Percentiles rank a stretch among this genome's conserved stretches.
phyloP scores from a whole-genome alignment of 176 grass and related monocot species.

The Zoysia pacifica region DNA sequence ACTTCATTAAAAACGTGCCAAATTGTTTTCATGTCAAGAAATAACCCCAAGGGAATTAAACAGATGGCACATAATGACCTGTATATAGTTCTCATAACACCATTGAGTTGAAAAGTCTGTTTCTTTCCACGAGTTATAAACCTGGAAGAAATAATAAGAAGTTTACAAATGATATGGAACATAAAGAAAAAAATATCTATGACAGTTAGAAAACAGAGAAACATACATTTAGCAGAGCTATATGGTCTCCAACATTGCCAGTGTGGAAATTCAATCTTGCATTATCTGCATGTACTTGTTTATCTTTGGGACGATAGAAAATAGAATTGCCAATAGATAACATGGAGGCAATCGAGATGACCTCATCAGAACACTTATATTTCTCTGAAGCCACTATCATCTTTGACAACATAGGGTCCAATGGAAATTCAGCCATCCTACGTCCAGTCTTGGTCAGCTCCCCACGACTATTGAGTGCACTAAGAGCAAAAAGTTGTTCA shows the following conservation, averaged over 20 bases:
- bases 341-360: slow-evolving; percentile 82
- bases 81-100: slow-evolving; percentile 97
- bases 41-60: not conserved
- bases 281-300: slow-evolving; percentile 96
- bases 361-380: slow-evolving; percentile 87
- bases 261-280: slow-evolving; percentile 88
- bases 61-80: slow-evolving; percentile 47
- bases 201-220: slow-evolving; percentile 22
- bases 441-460: slow-evolving; percentile 95
- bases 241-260: slow-evolving; percentile 90
- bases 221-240: slow-evolving; percentile 82
- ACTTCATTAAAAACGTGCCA: too few relatives aligned
- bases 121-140: slow-evolving; percentile 93
- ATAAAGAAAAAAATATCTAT: slow-evolving; percentile 4
- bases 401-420: slow-evolving; percentile 96
- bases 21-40: not conserved
- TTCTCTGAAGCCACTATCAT: slow-evolving; percentile 88
- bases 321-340: slow-evolving; percentile 88
- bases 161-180: slow-evolving; percentile 23
- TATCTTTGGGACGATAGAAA: slow-evolving; percentile 96
- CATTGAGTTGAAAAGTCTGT: slow-evolving; percentile 91
- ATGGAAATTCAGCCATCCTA: slow-evolving; percentile 93
- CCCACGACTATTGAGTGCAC: slow-evolving; percentile 80
- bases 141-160: slow-evolving; percentile 51
- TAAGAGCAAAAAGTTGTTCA: slow-evolving; percentile 95